Conservation (phyloP, 768 basidiomycete species). For the Porphyrellus cyaneotinctus region DNA sequence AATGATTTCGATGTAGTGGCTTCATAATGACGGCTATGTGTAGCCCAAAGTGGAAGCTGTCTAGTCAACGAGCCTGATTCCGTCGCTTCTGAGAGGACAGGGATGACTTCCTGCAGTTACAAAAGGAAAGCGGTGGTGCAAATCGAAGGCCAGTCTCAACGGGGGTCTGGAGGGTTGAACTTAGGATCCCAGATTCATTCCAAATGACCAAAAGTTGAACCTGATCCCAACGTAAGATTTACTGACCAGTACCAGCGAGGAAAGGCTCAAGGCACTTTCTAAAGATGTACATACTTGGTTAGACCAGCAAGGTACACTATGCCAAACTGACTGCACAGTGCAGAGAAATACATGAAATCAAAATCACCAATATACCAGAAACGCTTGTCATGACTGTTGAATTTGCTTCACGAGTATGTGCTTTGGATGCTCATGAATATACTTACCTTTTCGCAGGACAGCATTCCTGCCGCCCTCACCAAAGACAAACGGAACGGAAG, state of each 20-base stretch:
- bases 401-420: conserved; percentile 56
- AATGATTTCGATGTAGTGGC: no score
- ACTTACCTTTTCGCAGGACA: conserved; percentile 46
- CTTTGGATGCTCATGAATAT: background rate
- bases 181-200: no score
- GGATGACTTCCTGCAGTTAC: no score
- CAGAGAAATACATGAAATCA: conserved; percentile 80
- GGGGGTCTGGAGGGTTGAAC: no score
- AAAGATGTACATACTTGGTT: conserved; percentile 61
- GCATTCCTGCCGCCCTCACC: conserved; percentile 81
- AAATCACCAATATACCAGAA: conserved; percentile 59
- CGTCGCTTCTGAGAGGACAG: no score
- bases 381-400: conserved; percentile 82
- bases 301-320: background rate
- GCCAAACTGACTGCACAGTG: conserved; percentile 53
- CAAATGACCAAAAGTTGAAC: no score
- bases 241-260: conserved; percentile 51
- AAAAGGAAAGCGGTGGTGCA: no score
- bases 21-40: no score
- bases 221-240: no score
- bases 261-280: conserved; percentile 70
- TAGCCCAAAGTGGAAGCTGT: no score
- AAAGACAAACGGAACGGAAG: conserved; percentile 86
- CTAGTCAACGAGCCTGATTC: no score
- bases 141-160: no score